phyloP scores from a whole-genome alignment of 2,329 filamentous ascomycete genomes.

The Phaeoacremonium minimum region DNA sequence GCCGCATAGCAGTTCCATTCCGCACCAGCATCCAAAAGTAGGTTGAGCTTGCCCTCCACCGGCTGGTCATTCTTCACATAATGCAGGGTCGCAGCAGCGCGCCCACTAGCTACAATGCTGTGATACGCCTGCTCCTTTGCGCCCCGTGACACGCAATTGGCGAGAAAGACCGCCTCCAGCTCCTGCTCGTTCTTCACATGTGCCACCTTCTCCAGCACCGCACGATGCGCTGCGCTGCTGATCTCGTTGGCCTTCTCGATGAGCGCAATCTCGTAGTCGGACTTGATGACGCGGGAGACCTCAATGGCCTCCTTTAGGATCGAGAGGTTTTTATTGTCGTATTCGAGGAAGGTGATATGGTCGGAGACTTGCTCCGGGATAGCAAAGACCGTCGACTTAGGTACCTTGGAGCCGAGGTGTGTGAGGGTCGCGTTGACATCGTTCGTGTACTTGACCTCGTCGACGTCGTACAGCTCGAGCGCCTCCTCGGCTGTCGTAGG shows the following conservation, averaged over 20 bases:
- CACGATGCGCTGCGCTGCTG: conserved; percentile 62
- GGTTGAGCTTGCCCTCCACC: conserved; percentile 66
- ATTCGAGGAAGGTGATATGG: conserved; percentile 65
- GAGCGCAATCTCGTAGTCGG: conserved; percentile 69
- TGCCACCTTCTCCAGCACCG: conserved; percentile 56
- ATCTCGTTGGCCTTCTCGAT: conserved; percentile 69
- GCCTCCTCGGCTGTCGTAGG: conserved; percentile 76
- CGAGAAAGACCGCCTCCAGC: conserved; percentile 76
- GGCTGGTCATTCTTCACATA: conserved; percentile 77
- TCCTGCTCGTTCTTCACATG: conserved; percentile 73
- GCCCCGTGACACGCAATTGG: conserved; percentile 69
- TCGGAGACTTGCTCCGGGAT: conserved; percentile 76
- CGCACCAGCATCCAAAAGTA: conserved; percentile 80
- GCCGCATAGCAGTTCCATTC: conserved; percentile 72
- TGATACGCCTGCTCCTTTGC: conserved; percentile 83
- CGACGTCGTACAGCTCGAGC: conserved; percentile 72
- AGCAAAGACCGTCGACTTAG: conserved; percentile 58
- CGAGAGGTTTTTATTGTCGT: conserved; percentile 57
- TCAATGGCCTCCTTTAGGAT: conserved; percentile 62
- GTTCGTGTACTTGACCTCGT: conserved; percentile 67
- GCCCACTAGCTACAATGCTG: conserved; percentile 77
- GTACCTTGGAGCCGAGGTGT: conserved; percentile 35
- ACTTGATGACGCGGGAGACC: conserved; percentile 65
- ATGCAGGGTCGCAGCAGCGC: conserved; percentile 79
- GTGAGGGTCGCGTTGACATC: conserved; percentile 73